Conservation (phyloP, 345 rosid species). For the Streptanthus diversifolius region DNA sequence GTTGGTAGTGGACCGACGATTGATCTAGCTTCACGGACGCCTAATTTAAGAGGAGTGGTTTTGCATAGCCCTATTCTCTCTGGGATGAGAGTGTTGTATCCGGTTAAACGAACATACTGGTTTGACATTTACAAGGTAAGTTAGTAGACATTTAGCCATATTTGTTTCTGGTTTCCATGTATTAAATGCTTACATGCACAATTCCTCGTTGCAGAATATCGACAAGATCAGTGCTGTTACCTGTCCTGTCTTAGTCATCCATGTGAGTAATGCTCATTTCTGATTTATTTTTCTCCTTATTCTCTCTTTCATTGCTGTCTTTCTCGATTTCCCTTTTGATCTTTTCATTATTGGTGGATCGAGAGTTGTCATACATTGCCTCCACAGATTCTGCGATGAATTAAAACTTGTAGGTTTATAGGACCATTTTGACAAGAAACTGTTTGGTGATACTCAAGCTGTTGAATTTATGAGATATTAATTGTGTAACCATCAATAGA, state of each 20-base stretch:
- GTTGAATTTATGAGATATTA: conserved; percentile 3
- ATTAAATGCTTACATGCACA: neutral
- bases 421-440: conserved; percentile 6
- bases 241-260: conserved; percentile 79
- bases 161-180: conserved; percentile 4
- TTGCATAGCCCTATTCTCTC: conserved; percentile 95
- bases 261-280: conserved; percentile 54
- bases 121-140: conserved; percentile 95
- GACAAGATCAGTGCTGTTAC: conserved; percentile 78
- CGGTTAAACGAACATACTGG: conserved; percentile 92
- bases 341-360: neutral
- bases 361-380: neutral
- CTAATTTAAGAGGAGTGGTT: conserved; percentile 81
- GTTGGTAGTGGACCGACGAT: conserved; percentile 98
- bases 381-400: neutral
- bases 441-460: conserved; percentile 22
- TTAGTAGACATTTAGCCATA: neutral
- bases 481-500: neutral
- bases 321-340: neutral
- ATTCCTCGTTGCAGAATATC: conserved; percentile 60
- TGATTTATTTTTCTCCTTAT: neutral
- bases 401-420: conserved; percentile 4
- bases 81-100: conserved; percentile 90
- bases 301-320: neutral
- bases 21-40: conserved; percentile 82